Base-by-base conservation (phyloP, 106 monocot species). In the Dioscorea zingiberensis region DNA sequence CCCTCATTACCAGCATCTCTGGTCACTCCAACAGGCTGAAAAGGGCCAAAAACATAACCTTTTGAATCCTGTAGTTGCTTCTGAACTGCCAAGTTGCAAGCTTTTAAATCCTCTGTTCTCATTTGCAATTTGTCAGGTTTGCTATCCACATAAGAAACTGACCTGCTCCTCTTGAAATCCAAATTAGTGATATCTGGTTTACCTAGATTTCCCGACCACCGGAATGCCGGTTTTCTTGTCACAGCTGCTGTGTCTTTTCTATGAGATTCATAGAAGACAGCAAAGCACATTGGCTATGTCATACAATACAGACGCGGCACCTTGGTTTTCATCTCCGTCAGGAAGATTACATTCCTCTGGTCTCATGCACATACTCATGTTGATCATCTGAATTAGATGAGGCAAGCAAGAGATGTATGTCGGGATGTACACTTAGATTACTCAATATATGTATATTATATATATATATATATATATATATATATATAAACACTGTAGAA, bases 261-360 rank as follows among this genome's bases (percentile, higher is more conserved):
- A 97, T 84, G 60, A 97, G 83, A 69, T 88, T 81, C 74, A 97
- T 61, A 10, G 97, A 91, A 58, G 87, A 88, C 13, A 97, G 63
- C n/a, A n/a, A n/a, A n/a, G n/a, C 32, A 97, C 92, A 65, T 97
- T 97, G 27, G 91, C 91, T 59, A 97, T 97, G 63, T 97, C 97
- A 66, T 97, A 97, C n/a, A n/a, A n/a, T n/a, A n/a, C 23, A 97
- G 67, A n/a, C 91, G 77, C 48, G 91, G 64, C 2, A 97, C 92
- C 62, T 92, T 97, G 27, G 97, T n/a, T n/a, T n/a, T n/a, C n/a
- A n/a, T n/a, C n/a, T n/a, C n/a, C n/a, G n/a, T n/a, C n/a, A n/a
- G n/a, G n/a, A n/a, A n/a, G n/a, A n/a, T n/a, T n/a, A n/a, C n/a
- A n/a, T n/a, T n/a, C n/a, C n/a, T n/a, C n/a, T n/a, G n/a, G n/a